Percentiles rank a stretch among this genome's conserved stretches.
Evolutionary conservation across 768 basidiomycete species (phyloP).

Genomic region (Lactarius vividus): DNA sequence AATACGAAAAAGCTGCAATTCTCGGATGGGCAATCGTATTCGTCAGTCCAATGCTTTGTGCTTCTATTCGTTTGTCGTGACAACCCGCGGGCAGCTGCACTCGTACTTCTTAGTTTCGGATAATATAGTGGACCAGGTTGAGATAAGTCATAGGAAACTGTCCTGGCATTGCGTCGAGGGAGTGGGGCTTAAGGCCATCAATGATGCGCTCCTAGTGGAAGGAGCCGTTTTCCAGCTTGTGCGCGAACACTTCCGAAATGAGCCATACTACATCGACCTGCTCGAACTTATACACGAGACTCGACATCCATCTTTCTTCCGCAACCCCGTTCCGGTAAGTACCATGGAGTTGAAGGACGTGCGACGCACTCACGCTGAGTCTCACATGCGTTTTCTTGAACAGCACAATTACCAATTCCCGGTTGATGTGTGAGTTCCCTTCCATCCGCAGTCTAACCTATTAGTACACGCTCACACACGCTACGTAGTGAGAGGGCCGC

Average conservation of each 20-base stretch:
- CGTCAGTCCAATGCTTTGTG: constrained; percentile 46
- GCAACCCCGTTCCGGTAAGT: constrained; percentile 18
- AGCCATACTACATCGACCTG: constrained; percentile 83
- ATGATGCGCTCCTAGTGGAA: constrained; percentile 96
- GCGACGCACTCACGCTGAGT: background rate
- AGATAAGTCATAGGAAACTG: constrained; percentile 88
- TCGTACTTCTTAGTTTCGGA: constrained; percentile 95
- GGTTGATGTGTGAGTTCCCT: constrained; percentile 62
- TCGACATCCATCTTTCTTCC: constrained; percentile 29
- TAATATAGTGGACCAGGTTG: constrained; percentile 94
- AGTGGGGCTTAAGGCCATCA: constrained; percentile 86
- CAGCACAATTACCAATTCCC: constrained; percentile 63
- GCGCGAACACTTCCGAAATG: constrained; percentile 77
- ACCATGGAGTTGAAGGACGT: background rate
- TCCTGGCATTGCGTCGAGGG: constrained; percentile 82
- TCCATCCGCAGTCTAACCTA: background rate
- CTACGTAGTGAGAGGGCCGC: constrained; percentile 75
- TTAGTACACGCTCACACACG: background rate
- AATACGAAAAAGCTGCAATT: constrained; percentile 84
- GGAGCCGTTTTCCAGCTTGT: constrained; percentile 88
- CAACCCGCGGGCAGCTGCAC: constrained; percentile 64
- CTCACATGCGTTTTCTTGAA: background rate
- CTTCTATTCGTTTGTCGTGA: background rate
- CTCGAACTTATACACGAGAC: constrained; percentile 91
- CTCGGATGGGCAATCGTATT: constrained; percentile 96